These are phyloP conservation scores for Crithidia acanthocephali DNA, from an alignment of 208 protist genomes.

Conservation along the genomic window DNA sequence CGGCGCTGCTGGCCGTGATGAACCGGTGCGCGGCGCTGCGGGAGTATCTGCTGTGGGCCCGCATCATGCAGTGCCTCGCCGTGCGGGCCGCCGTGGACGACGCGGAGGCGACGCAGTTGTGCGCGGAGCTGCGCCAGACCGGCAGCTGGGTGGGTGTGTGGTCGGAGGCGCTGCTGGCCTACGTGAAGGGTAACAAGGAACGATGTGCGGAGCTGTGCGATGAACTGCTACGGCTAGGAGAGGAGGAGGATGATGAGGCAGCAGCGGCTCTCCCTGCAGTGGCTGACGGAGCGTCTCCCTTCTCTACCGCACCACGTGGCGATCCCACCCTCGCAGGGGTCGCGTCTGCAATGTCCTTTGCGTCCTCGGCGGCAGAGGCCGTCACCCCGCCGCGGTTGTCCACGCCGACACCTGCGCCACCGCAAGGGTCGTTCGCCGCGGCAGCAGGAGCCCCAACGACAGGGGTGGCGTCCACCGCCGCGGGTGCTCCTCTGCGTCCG, in stretches of 20 bases:
- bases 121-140: constrained; percentile 13
- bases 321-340: not conserved
- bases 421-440: not conserved
- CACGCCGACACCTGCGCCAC: not conserved
- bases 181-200: constrained; percentile 19
- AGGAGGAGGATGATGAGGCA: not conserved
- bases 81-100: constrained; percentile 1
- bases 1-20: constrained; percentile 21
- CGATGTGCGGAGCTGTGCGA: constrained; percentile 19
- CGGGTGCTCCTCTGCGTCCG: not conserved
- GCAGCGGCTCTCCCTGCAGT: not conserved
- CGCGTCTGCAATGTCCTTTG: not conserved
- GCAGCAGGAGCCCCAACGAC: not conserved
- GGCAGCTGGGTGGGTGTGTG: constrained; percentile 29
- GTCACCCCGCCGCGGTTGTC: not conserved
- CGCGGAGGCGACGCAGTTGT: constrained; percentile 18
- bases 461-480: not conserved
- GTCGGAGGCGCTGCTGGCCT: constrained; percentile 28
- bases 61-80: constrained; percentile 23
- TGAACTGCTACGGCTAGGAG: not conserved
- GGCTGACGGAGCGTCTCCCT: not conserved
- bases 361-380: not conserved
- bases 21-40: constrained; percentile 24
- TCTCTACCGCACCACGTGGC: not conserved
- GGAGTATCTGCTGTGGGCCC: constrained; percentile 27